Conservation (phyloP, 768 basidiomycete genomes). For the Amanita brunnescens region DNA sequence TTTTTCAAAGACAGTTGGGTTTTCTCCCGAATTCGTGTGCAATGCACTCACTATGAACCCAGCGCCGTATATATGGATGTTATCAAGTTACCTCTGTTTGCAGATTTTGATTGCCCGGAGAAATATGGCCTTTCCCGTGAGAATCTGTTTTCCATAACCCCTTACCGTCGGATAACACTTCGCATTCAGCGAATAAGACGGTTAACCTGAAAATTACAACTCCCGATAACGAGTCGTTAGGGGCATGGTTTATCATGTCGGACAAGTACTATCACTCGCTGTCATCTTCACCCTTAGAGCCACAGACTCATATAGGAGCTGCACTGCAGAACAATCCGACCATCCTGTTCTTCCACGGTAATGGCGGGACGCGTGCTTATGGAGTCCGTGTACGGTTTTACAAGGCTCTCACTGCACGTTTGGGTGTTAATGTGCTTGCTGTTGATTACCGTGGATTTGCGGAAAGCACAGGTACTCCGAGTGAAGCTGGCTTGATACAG, state of each 20-base stretch:
- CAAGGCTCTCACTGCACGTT: conserved; percentile 51
- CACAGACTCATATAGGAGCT: conserved; percentile 34
- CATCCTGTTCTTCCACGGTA: conserved; percentile 91
- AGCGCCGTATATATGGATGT: conserved; percentile 55
- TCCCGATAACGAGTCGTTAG: conserved; percentile 68
- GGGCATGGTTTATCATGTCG: conserved; percentile 80
- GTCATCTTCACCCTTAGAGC: conserved; percentile 27
- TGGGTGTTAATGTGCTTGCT: conserved; percentile 68
- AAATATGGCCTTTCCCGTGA: conserved; percentile 75
- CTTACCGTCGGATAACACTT: not conserved
- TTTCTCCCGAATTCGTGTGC: conserved; percentile 1
- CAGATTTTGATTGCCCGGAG: conserved; percentile 62
- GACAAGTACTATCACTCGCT: conserved; percentile 52
- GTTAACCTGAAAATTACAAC: conserved; percentile 64
- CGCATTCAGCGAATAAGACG: conserved; percentile 65
- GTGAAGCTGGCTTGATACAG: conserved; percentile 57
- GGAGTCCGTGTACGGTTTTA: conserved; percentile 62
- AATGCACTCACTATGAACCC: not conserved
- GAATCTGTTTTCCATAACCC: conserved; percentile 10
- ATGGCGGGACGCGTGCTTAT: conserved; percentile 72
- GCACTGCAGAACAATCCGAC: conserved; percentile 60
- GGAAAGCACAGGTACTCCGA: conserved; percentile 76
- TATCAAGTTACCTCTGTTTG: conserved; percentile 51
- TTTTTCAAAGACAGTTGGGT: conserved; percentile 61
- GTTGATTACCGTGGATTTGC: conserved; percentile 92